phyloP scores from a whole-genome alignment of 495 filamentous ascomycete genomes.

The Copromyces sp. region DNA sequence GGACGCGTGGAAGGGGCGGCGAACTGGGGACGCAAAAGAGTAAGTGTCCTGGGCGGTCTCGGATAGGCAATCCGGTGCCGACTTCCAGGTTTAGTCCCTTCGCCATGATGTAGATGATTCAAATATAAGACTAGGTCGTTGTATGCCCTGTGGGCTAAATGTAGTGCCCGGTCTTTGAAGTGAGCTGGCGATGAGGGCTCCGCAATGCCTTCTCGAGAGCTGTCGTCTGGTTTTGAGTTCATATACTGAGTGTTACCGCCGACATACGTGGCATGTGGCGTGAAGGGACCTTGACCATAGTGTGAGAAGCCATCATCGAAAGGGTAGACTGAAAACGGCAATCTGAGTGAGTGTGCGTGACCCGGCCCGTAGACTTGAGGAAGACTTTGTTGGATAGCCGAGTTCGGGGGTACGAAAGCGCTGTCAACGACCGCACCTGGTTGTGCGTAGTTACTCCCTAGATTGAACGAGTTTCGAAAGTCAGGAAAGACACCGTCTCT shows the following conservation, averaged over 20 bases:
- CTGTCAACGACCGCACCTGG: slow-evolving; percentile 24
- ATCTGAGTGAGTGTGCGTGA: slow-evolving; percentile 16
- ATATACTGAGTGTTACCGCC: slow-evolving; percentile 13
- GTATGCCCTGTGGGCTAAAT: slow-evolving; percentile 82
- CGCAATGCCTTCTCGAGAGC: not conserved
- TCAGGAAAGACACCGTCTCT: slow-evolving; percentile 54
- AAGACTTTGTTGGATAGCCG: slow-evolving; percentile 15
- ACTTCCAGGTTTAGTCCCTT: slow-evolving; percentile 12
- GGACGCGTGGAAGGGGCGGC: slow-evolving; percentile 1
- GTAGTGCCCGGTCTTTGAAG: slow-evolving; percentile 71
- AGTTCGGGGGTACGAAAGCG: slow-evolving; percentile 22
- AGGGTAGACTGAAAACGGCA: slow-evolving; percentile 17
- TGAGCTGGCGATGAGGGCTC: slow-evolving; percentile 37
- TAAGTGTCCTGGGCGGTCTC: slow-evolving; percentile 30
- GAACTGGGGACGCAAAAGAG: not conserved
- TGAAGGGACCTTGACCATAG: slow-evolving; percentile 10
- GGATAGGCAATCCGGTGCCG: slow-evolving; percentile 34
- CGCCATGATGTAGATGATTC: slow-evolving; percentile 42
- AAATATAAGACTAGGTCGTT: slow-evolving; percentile 72
- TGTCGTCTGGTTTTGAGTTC: slow-evolving; percentile 3
- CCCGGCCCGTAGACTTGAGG: slow-evolving; percentile 17
- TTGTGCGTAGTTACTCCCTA: slow-evolving; percentile 22
- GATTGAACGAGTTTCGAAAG: slow-evolving; percentile 20
- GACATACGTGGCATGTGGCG: slow-evolving; percentile 9
- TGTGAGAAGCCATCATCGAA: slow-evolving; percentile 25